Evolutionary conservation across 2,329 filamentous ascomycete genomes (phyloP).

Genomic region (Zasmidium angulare): DNA sequence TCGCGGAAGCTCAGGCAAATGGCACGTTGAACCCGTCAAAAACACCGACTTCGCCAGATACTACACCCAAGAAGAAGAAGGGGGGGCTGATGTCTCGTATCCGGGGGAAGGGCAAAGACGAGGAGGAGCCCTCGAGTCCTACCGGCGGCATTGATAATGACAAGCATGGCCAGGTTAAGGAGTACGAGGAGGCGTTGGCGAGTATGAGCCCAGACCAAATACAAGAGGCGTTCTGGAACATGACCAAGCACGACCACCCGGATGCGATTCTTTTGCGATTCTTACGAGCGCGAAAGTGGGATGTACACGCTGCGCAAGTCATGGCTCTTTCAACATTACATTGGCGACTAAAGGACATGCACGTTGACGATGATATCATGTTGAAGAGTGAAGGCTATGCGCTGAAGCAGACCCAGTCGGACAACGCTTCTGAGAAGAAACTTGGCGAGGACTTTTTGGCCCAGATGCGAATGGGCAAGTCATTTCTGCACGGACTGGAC

Average conservation of each 20-base stretch:
- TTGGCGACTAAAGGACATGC: slow-evolving; percentile 80
- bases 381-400: slow-evolving; percentile 69
- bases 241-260: slow-evolving; percentile 94
- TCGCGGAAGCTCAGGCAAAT: slow-evolving; percentile 22
- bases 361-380: slow-evolving; percentile 88
- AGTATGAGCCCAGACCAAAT: slow-evolving; percentile 76
- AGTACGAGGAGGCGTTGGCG: slow-evolving; percentile 78
- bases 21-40: slow-evolving; percentile 24
- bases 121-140: slow-evolving; percentile 55
- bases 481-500: slow-evolving; percentile 84
- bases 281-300: slow-evolving; percentile 89
- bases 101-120: slow-evolving; percentile 57
- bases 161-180: slow-evolving; percentile 88
- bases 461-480: slow-evolving; percentile 88
- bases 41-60: not conserved
- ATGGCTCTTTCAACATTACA: slow-evolving; percentile 95
- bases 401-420: slow-evolving; percentile 59
- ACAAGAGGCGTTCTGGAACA: slow-evolving; percentile 79
- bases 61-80: slow-evolving; percentile 60
- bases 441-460: slow-evolving; percentile 73
- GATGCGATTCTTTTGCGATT: slow-evolving; percentile 82
- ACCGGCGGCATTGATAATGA: slow-evolving; percentile 63
- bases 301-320: slow-evolving; percentile 85
- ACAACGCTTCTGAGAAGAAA: slow-evolving; percentile 63
- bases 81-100: slow-evolving; percentile 75